These are phyloP conservation scores for Penicillium sp. DNA, from an alignment of 2,329 filamentous ascomycete genomes.

Conservation along the genomic window DNA sequence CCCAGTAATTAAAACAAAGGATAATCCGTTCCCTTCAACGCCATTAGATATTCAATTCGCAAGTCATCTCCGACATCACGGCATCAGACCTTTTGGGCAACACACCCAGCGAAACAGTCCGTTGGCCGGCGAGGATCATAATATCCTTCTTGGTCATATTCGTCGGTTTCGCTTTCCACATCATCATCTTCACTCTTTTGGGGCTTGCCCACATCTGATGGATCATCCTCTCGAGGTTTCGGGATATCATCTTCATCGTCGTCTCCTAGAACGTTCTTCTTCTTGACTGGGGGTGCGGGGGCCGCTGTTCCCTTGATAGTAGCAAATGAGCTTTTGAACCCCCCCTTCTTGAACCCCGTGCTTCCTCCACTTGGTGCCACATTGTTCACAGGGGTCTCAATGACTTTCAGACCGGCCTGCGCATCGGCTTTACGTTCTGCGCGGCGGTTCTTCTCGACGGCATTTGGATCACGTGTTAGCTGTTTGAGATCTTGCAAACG, in stretches of 20 bases:
- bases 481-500: slow-evolving; percentile 50
- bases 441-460: slow-evolving; percentile 44
- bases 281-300: slow-evolving; percentile 35
- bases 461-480: slow-evolving; percentile 45
- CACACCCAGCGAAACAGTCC: slow-evolving; percentile 47
- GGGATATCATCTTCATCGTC: slow-evolving; percentile 39
- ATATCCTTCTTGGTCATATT: slow-evolving; percentile 54
- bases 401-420: slow-evolving; percentile 42
- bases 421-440: slow-evolving; percentile 46
- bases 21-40: neutral
- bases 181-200: slow-evolving; percentile 39
- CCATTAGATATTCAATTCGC: neutral
- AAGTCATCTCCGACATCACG: neutral
- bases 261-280: slow-evolving; percentile 46
- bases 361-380: slow-evolving; percentile 21
- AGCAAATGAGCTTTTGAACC: slow-evolving; percentile 75
- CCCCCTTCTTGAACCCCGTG: slow-evolving; percentile 70
- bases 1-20: neutral
- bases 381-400: slow-evolving; percentile 34
- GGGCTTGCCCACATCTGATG: slow-evolving; percentile 1
- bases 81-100: slow-evolving; percentile 22
- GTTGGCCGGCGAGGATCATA: slow-evolving; percentile 56
- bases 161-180: slow-evolving; percentile 70
- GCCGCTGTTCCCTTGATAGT: slow-evolving; percentile 47
- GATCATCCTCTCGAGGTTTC: slow-evolving; percentile 17